A percentile compares a stretch with the other conserved stretches of the same genome.
These are phyloP conservation scores for Goffeauzyma gilvescens DNA, from an alignment of 768 basidiomycete genomes.

Conservation along the genomic window DNA sequence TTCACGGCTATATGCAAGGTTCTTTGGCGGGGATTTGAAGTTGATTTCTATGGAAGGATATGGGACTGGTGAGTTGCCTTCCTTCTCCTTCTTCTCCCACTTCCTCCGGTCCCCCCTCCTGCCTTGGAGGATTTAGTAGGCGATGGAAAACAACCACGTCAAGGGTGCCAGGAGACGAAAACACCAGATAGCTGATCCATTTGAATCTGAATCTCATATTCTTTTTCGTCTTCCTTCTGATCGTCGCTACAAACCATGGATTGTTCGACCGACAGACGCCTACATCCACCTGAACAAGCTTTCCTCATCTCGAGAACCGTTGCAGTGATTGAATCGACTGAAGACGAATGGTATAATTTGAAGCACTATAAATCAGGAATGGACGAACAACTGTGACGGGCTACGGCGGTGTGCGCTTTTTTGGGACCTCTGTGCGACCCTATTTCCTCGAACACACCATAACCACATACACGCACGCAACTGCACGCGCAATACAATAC, in stretches of 20 bases:
- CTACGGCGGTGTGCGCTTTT: background rate
- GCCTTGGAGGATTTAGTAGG: no score
- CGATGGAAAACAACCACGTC: no score
- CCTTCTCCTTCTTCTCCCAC: no score
- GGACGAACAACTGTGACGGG: background rate
- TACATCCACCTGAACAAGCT: slow-evolving; percentile 79
- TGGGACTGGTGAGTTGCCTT: slow-evolving; percentile 24
- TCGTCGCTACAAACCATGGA: slow-evolving; percentile 41
- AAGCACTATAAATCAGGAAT: background rate
- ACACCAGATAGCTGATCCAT: background rate
- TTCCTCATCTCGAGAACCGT: slow-evolving; percentile 41
- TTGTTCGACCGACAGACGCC: slow-evolving; percentile 41
- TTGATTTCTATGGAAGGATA: slow-evolving; percentile 55
- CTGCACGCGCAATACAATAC: no score
- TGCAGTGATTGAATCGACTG: slow-evolving; percentile 10
- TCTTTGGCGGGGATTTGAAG: background rate
- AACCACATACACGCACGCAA: no score
- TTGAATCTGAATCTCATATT: no score
- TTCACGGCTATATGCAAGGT: slow-evolving; percentile 44
- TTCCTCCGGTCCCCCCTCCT: no score
- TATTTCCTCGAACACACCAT: no score
- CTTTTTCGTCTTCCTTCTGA: background rate
- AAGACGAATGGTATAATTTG: background rate
- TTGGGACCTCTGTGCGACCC: background rate
- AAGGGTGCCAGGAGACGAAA: background rate